Percentiles rank a stretch among this genome's conserved stretches.
phyloP scores from a whole-genome alignment of 2,329 filamentous ascomycete genomes.

The Fusarium marasasianum region DNA sequence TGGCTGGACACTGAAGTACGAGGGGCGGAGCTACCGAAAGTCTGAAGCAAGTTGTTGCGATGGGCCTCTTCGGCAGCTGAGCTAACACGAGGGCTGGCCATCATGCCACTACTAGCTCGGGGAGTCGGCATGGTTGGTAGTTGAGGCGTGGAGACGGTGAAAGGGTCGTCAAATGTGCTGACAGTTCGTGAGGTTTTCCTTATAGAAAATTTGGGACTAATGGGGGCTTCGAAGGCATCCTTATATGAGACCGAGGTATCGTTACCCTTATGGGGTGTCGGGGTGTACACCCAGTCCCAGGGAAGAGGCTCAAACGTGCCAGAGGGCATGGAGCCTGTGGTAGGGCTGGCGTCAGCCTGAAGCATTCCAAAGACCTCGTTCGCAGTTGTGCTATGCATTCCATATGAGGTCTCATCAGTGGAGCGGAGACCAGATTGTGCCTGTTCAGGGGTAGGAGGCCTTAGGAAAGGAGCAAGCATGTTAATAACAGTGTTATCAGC shows the following conservation, averaged over 20 bases:
- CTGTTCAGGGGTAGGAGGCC: constrained; percentile 55
- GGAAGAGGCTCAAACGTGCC: constrained; percentile 54
- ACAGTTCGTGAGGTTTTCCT: constrained; percentile 21
- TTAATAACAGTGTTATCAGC: constrained; percentile 55
- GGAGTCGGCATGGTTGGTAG: constrained; percentile 18
- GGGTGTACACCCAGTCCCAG: constrained; percentile 60
- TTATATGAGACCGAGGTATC: constrained; percentile 33
- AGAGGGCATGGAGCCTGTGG: constrained; percentile 39
- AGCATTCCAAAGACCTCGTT: constrained; percentile 60
- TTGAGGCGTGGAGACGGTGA: constrained; percentile 41
- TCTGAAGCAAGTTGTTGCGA: constrained; percentile 49
- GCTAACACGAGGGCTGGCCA: constrained; percentile 27
- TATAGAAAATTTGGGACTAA: constrained; percentile 39
- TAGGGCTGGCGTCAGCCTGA: constrained; percentile 46
- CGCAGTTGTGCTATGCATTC: constrained; percentile 62
- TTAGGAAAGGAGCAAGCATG: constrained; percentile 61
- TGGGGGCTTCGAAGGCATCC: constrained; percentile 41
- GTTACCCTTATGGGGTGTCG: constrained; percentile 43
- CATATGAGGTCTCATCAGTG: constrained; percentile 59
- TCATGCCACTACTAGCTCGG: constrained; percentile 22
- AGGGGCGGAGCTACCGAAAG: constrained; percentile 43
- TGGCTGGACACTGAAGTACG: constrained; percentile 46
- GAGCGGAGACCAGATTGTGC: constrained; percentile 43
- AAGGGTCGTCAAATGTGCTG: constrained; percentile 45
- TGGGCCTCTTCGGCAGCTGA: constrained; percentile 46